Evolutionary conservation across 2,329 filamentous ascomycete genomes (phyloP).

Genomic region (Thermoascus crustaceus): DNA sequence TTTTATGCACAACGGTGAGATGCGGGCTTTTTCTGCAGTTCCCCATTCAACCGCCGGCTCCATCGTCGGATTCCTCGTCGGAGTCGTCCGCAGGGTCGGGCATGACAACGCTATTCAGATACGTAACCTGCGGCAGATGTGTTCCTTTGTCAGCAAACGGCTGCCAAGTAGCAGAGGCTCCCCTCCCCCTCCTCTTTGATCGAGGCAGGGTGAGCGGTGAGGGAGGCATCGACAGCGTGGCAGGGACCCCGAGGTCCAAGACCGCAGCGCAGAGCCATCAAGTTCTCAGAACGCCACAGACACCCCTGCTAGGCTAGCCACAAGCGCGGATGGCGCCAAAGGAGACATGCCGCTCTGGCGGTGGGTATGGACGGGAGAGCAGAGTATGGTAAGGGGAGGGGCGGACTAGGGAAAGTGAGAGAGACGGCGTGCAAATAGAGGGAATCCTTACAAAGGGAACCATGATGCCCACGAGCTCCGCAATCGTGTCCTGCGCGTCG

Average conservation of each 20-base stretch:
- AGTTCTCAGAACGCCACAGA: neutral
- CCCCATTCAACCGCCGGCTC: constrained; percentile 17
- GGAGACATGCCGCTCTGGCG: neutral
- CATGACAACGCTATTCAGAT: constrained; percentile 66
- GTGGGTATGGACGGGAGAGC: constrained; percentile 3
- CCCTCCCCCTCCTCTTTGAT: no score
- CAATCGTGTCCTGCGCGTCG: constrained; percentile 57
- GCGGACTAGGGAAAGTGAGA: constrained; percentile 6
- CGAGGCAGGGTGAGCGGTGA: no score
- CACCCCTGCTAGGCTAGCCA: neutral
- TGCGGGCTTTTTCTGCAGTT: no score
- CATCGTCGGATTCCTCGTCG: constrained; percentile 28
- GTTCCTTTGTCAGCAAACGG: no score
- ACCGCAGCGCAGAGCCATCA: no score
- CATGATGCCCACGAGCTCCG: constrained; percentile 58
- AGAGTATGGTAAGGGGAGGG: constrained; percentile 3
- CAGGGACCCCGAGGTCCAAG: no score
- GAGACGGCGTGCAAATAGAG: constrained; percentile 15
- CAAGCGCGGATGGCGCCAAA: no score
- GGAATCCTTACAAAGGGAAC: constrained; percentile 65
- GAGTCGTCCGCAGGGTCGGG: constrained; percentile 49
- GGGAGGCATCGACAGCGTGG: no score
- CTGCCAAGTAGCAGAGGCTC: no score
- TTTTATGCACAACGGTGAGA: no score
- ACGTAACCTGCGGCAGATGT: constrained; percentile 50